Conservation (phyloP, 2,329 filamentous ascomycete species). For the Aureobasidium uvarum region DNA sequence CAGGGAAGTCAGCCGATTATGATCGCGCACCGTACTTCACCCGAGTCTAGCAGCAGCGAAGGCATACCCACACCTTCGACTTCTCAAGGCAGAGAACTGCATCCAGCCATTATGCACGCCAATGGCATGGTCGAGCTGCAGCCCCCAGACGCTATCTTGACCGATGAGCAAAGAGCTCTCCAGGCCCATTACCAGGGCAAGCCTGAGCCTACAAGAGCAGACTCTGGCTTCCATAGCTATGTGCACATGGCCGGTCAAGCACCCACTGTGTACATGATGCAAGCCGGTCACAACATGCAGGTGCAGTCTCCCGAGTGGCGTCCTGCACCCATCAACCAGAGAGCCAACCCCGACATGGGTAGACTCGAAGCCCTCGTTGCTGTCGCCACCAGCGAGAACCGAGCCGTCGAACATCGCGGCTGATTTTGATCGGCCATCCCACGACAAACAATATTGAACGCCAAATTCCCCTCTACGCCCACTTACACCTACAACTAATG, state of each 20-base stretch:
- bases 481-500: constrained; percentile 12
- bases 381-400: constrained; percentile 59
- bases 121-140: constrained; percentile 50
- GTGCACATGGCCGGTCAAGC: constrained; percentile 28
- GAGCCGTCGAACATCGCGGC: constrained; percentile 20
- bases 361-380: constrained; percentile 63
- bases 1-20: constrained; percentile 33
- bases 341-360: constrained; percentile 51
- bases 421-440: not conserved
- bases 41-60: constrained; percentile 56
- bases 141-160: constrained; percentile 39
- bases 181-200: constrained; percentile 36
- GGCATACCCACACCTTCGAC: constrained; percentile 54
- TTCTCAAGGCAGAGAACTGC: constrained; percentile 50
- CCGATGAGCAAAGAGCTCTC: constrained; percentile 45
- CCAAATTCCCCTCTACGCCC: not conserved
- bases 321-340: constrained; percentile 33
- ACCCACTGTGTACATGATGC: constrained; percentile 35
- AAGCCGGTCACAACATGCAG: constrained; percentile 37
- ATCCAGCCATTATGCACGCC: constrained; percentile 54
- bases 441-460: not conserved
- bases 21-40: constrained; percentile 50
- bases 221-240: constrained; percentile 39
- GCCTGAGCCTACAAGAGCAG: constrained; percentile 35
- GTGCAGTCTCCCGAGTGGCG: constrained; percentile 32